Percentiles rank a stretch among this genome's conserved stretches.
phyloP scores from a whole-genome alignment of 2,329 filamentous ascomycete species.

The Trichophyton mentagrophytes region DNA sequence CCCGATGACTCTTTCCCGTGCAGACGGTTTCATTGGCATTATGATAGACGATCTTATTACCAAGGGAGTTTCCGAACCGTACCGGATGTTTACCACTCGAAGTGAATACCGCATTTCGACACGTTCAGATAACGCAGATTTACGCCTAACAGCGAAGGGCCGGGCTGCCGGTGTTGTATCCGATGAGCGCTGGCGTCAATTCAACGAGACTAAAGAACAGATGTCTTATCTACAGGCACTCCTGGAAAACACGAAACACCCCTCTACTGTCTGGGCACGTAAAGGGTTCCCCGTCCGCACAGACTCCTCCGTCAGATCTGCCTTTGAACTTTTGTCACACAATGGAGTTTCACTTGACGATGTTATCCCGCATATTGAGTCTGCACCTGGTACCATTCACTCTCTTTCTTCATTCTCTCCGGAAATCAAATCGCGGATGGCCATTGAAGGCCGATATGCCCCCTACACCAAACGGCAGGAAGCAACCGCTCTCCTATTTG shows the following conservation, averaged over 20 bases:
- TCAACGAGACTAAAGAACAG: constrained; percentile 51
- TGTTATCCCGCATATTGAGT: constrained; percentile 43
- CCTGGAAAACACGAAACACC: constrained; percentile 47
- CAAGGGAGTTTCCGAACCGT: constrained; percentile 92
- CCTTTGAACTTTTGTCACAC: constrained; percentile 66
- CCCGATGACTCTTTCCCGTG: constrained; percentile 58
- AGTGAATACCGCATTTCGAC: constrained; percentile 91
- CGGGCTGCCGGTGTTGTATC: constrained; percentile 63
- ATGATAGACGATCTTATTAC: constrained; percentile 98
- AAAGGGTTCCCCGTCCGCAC: constrained; percentile 56
- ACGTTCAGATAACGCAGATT: constrained; percentile 86
- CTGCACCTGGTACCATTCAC: constrained; percentile 20
- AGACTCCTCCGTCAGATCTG: constrained; percentile 55
- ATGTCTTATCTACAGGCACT: constrained; percentile 53
- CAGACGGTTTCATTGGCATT: constrained; percentile 92
- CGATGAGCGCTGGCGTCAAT: constrained; percentile 64
- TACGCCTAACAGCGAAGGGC: constrained; percentile 68
- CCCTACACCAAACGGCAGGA: constrained; percentile 70
- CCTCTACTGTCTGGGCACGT: constrained; percentile 53
- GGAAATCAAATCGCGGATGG: constrained; percentile 55
- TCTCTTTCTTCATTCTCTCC: constrained; percentile 41
- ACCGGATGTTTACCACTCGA: constrained; percentile 94
- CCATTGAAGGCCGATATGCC: constrained; percentile 72
- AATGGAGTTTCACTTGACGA: constrained; percentile 46
- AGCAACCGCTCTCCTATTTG: constrained; percentile 52